Evolutionary conservation across 352 stramenopile species (phyloP), one percentile per base, ranked within the genome.

Genomic region (Hyaloperonospora arabidopsidis): DNA sequence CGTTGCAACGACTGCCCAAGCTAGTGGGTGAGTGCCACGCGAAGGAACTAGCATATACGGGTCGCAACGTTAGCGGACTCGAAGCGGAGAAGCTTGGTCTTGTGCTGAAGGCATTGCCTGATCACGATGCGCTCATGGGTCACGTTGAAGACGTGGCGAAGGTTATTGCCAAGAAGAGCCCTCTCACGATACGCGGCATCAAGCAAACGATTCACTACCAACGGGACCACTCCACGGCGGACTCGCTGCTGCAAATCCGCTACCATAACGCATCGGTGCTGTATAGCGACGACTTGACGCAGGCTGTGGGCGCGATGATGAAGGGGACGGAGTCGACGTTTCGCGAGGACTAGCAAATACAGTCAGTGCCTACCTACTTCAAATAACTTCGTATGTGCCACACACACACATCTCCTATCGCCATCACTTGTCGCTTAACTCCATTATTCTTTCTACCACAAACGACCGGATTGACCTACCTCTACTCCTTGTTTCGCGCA

Each of bases 191-290:
- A 53, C 81, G 86, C 21, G 86, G 86, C 34, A 87, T 95, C 47
- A 95, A 95, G 61, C 65, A 93, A 59, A 88, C 80, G 21, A 88
- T 95, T 38, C 70, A 93, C 46, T 94, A 91, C 69, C 76, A 84
- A 60, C 76, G 86, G 14, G 85, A 95, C 55, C 86, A 95, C 72
- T 79, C 78, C 57, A 94, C 84, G 2, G 36, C 53, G 19, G 82
- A 95, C 48, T 66, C 82, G 29, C 70, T 95, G 14, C 36, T 78
- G 54, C 84, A 95, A 61, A 59, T 95, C 22, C 74, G 79, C 28
- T 86, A 89, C 59, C 86, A 89, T 65, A 95, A 95, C 50, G 78
- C 83, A 3, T 79, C 86, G 1, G 68, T 90, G 44, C 68, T 96
- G 14, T 81, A 92, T 65, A 95, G 83, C 35, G 79, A 92, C 35